phyloP scores from a whole-genome alignment of 2,329 filamentous ascomycete species.

The Fusarium poae region DNA sequence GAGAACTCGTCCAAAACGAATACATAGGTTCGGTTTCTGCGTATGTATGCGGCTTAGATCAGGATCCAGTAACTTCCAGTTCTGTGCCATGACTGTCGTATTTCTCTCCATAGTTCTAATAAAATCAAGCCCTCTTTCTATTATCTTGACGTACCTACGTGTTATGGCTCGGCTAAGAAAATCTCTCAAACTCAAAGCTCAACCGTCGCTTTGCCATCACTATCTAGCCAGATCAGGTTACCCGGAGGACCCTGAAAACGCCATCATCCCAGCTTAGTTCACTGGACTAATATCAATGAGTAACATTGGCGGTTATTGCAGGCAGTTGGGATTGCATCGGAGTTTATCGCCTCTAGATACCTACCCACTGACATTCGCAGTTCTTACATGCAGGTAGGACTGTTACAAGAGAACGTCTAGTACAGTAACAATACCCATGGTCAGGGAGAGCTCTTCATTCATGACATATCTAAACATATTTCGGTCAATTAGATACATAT shows the following conservation, averaged over 20 bases:
- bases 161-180: constrained; percentile 20
- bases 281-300: neutral
- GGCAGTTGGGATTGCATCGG: neutral
- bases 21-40: no score
- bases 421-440: neutral
- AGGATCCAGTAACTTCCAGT: neutral
- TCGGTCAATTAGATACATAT: no score
- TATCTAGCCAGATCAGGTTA: constrained; percentile 4
- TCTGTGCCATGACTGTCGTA: neutral
- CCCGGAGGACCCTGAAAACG: constrained; percentile 33
- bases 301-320: constrained; percentile 6
- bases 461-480: neutral
- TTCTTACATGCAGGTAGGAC: neutral
- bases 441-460: neutral
- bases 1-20: neutral
- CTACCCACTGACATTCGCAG: neutral
- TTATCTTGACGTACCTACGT: neutral
- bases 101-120: neutral
- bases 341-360: constrained; percentile 1
- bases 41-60: neutral
- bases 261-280: constrained; percentile 19
- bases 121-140: neutral
- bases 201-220: constrained; percentile 8
- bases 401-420: neutral
- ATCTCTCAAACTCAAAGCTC: constrained; percentile 33